Percentiles rank a stretch among this genome's conserved stretches.
Evolutionary conservation across 371 early-diverging fungal species (phyloP).

Genomic region (Syncephalastrum monosporum): DNA sequence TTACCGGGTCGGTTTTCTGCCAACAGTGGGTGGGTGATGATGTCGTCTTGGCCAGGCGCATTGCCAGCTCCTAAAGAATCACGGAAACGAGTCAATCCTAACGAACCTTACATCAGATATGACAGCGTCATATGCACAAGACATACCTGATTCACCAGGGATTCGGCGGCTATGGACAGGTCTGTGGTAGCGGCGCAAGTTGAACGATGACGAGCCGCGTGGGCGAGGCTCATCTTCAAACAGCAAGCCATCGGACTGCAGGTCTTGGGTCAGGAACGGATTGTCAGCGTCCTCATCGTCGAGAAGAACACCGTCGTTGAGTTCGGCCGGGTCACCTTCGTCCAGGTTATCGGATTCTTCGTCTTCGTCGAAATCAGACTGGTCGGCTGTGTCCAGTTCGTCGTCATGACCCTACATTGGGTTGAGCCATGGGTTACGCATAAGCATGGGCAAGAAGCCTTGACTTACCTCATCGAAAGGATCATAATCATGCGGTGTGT

Average conservation of each 20-base stretch:
- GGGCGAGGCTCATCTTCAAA: conserved; percentile 28
- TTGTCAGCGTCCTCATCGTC: conserved; percentile 59
- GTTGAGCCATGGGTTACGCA: too few species aligned
- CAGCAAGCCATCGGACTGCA: conserved; percentile 24
- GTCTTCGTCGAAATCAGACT: conserved; percentile 53
- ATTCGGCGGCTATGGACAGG: conserved; percentile 10
- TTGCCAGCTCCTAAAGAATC: conserved; percentile 14
- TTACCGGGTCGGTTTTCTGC: conserved; percentile 42
- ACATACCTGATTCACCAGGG: conserved; percentile 15
- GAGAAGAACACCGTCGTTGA: conserved; percentile 42
- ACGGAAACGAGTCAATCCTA: conserved; percentile 22
- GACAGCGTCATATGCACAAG: background rate
- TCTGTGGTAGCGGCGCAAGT: conserved; percentile 12
- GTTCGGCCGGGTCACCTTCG: conserved; percentile 43
- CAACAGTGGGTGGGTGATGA: conserved; percentile 71
- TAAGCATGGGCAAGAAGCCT: background rate
- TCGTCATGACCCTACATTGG: conserved; percentile 30
- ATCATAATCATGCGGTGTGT: conserved; percentile 20
- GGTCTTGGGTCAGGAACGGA: conserved; percentile 53
- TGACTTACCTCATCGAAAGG: conserved; percentile 34
- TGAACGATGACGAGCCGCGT: conserved; percentile 9
- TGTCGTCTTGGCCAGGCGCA: conserved; percentile 45
- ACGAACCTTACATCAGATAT: background rate
- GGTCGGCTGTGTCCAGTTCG: conserved; percentile 42
- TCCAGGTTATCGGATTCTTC: conserved; percentile 50